phyloP scores from a whole-genome alignment of 1,284 basidiomycete genomes.

The Pisolithus thermaeus region DNA sequence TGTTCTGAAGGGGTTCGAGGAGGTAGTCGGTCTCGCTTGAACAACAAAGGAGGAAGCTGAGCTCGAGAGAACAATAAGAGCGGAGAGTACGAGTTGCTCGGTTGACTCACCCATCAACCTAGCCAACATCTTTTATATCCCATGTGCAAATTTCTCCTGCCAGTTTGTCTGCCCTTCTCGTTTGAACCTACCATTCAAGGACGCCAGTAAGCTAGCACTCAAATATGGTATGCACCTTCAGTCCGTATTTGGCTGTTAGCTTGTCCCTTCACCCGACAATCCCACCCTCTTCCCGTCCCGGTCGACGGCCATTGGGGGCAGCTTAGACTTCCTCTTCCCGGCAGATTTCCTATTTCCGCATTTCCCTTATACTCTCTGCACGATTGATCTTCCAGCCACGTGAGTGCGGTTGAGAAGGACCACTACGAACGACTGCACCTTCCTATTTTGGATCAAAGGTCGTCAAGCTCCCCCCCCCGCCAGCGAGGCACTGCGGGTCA shows the following conservation, averaged over 20 bases:
- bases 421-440: slow-evolving; percentile 12
- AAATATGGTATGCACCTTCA: slow-evolving; percentile 19
- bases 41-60: slow-evolving; percentile 4
- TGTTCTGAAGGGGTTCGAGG: slow-evolving; percentile 17
- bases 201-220: slow-evolving; percentile 17
- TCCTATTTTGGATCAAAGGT: slow-evolving; percentile 9
- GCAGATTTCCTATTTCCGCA: slow-evolving; percentile 9
- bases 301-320: neutral
- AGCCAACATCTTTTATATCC: slow-evolving; percentile 20
- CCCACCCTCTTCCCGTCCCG: neutral
- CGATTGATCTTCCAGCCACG: neutral
- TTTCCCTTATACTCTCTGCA: slow-evolving; percentile 11
- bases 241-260: slow-evolving; percentile 20
- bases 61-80: slow-evolving; percentile 28
- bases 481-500: neutral
- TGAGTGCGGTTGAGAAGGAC: neutral
- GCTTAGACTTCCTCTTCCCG: slow-evolving; percentile 1
- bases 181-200: slow-evolving; percentile 25
- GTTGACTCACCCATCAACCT: slow-evolving; percentile 13
- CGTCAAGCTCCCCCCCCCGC: neutral
- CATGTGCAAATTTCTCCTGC: neutral
- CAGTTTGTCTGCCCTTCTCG: slow-evolving; percentile 1
- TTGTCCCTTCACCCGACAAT: slow-evolving; percentile 17
- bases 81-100: slow-evolving; percentile 10
- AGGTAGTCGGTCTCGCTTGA: neutral